These are phyloP conservation scores for Pseudonectria foliicola DNA, from an alignment of 2,329 filamentous ascomycete species.

Conservation along the genomic window DNA sequence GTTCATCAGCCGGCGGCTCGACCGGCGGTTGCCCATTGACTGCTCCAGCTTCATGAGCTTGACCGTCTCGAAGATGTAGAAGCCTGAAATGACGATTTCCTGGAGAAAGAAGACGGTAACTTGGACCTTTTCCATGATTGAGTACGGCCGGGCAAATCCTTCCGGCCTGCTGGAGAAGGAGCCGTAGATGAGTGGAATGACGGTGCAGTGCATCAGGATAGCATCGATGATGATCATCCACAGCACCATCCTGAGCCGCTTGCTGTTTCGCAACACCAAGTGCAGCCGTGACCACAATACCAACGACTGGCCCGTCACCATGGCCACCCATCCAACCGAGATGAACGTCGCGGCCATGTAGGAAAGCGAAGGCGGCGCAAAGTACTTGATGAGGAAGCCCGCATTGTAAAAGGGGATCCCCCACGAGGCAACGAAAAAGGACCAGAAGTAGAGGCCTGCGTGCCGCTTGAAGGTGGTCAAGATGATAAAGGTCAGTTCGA, in stretches of 20 bases:
- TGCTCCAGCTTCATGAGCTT: slow-evolving; percentile 40
- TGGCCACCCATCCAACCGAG: slow-evolving; percentile 27
- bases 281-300: slow-evolving; percentile 58
- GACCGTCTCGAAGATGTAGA: slow-evolving; percentile 48
- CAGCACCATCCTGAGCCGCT: slow-evolving; percentile 41
- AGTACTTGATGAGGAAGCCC: slow-evolving; percentile 39
- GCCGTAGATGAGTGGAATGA: slow-evolving; percentile 48
- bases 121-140: slow-evolving; percentile 47
- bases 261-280: slow-evolving; percentile 45
- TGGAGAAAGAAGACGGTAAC: slow-evolving; percentile 50
- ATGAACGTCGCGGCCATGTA: slow-evolving; percentile 18
- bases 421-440: slow-evolving; percentile 27
- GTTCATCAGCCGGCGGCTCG: slow-evolving; percentile 20
- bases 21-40: slow-evolving; percentile 15
- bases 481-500: slow-evolving; percentile 30
- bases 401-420: slow-evolving; percentile 32
- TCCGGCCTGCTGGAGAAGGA: slow-evolving; percentile 29
- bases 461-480: slow-evolving; percentile 28
- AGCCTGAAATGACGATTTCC: slow-evolving; percentile 44
- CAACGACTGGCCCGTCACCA: slow-evolving; percentile 55
- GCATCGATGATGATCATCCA: slow-evolving; percentile 51
- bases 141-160: slow-evolving; percentile 26
- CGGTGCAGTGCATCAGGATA: slow-evolving; percentile 45
- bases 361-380: slow-evolving; percentile 9
- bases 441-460: slow-evolving; percentile 33